phyloP scores from a whole-genome alignment of 129 eudicot species.

The Solidago caesia region DNA sequence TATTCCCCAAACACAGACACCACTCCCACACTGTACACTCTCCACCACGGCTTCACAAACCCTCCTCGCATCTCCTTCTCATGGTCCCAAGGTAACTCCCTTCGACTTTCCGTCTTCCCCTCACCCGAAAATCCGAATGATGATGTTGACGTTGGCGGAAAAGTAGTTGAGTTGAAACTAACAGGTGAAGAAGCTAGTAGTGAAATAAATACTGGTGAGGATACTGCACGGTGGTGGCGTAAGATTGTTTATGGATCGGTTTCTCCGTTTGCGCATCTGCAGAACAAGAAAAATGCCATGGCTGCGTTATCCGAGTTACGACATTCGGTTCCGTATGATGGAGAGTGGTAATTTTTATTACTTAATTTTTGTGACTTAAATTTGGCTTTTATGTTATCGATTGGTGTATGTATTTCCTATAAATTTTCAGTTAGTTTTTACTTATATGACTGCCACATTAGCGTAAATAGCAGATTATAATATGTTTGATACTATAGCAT shows the following conservation, averaged over 20 bases:
- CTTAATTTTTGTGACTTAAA: conserved; percentile 2
- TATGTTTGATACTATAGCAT: too few relatives aligned
- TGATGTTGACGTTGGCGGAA: conserved; percentile 40
- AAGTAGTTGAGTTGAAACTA: conserved; percentile 81
- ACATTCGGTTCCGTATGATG: conserved; percentile 35
- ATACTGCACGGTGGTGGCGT: conserved; percentile 51
- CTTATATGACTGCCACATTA: too few relatives aligned
- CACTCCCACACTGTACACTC: conserved; percentile 47
- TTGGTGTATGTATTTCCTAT: too few relatives aligned
- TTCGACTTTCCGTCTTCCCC: conserved; percentile 69
- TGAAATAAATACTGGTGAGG: conserved; percentile 40
- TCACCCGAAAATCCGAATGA: conserved; percentile 22
- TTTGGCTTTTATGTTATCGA: not conserved
- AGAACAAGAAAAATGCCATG: conserved; percentile 67
- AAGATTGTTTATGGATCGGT: conserved; percentile 81
- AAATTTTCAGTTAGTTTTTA: too few relatives aligned
- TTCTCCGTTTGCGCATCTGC: conserved; percentile 81
- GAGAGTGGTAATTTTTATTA: conserved; percentile 50
- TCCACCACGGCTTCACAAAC: conserved; percentile 63
- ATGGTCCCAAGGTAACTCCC: conserved; percentile 89
- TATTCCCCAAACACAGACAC: conserved; percentile 34
- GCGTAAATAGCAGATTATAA: too few relatives aligned
- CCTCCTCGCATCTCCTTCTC: conserved; percentile 66
- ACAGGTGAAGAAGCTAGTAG: conserved; percentile 41
- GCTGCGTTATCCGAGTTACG: conserved; percentile 40